Percentiles rank a stretch among this genome's conserved stretches.
These are phyloP conservation scores for Alternaria gansuensis DNA, from an alignment of 2,329 filamentous ascomycete genomes.

Conservation along the genomic window DNA sequence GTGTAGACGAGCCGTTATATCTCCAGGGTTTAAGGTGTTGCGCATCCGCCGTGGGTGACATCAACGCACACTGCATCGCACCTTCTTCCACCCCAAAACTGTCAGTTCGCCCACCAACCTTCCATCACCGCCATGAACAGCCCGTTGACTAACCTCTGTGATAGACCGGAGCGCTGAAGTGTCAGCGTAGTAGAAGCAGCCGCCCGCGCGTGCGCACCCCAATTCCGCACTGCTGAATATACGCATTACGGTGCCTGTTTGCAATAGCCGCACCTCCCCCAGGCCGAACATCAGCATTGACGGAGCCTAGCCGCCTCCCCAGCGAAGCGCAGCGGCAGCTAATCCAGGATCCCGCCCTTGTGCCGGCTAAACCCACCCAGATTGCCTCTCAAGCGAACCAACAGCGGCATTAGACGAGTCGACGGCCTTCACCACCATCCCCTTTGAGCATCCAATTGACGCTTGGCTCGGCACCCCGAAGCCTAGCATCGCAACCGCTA, in stretches of 20 bases:
- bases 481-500: conserved; percentile 22
- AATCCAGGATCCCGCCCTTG: conserved; percentile 49
- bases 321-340: conserved; percentile 49
- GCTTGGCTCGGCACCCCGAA: conserved; percentile 29
- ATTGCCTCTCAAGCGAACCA: conserved; percentile 51
- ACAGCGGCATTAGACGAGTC: conserved; percentile 46
- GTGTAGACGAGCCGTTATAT: conserved; percentile 43
- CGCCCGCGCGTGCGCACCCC: conserved; percentile 28
- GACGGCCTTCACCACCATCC: conserved; percentile 26
- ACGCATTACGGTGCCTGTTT: conserved; percentile 37
- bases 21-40: conserved; percentile 46
- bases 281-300: conserved; percentile 38
- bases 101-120: conserved; percentile 21
- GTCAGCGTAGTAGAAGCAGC: conserved; percentile 30
- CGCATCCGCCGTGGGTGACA: conserved; percentile 42
- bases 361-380: conserved; percentile 51
- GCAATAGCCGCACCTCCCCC: conserved; percentile 30
- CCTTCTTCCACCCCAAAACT: conserved; percentile 19
- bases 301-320: conserved; percentile 33
- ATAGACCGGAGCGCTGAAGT: conserved; percentile 20
- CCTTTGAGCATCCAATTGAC: conserved; percentile 28
- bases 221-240: conserved; percentile 42
- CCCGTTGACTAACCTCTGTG: conserved; percentile 31
- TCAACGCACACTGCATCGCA: conserved; percentile 27
- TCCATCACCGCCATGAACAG: conserved; percentile 14